Evolutionary conservation across 2,329 filamentous ascomycete species (phyloP).

Genomic region (Trichophyton benhamiae): DNA sequence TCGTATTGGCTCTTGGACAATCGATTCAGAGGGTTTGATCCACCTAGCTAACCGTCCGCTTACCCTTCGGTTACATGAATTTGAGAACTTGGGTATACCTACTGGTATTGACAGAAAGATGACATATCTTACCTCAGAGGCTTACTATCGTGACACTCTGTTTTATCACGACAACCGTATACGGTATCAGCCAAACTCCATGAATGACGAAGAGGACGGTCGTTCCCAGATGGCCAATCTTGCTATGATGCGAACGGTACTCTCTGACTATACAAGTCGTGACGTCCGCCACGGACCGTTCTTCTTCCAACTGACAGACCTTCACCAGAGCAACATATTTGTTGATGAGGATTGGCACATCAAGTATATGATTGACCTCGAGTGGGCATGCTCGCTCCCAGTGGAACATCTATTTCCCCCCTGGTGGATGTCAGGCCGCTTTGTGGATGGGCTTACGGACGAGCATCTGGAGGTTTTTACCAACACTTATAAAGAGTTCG

Average conservation of each 20-base stretch:
- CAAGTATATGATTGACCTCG: conserved; percentile 23
- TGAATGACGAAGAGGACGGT: not conserved
- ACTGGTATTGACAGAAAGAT: conserved; percentile 16
- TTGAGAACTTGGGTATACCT: conserved; percentile 20
- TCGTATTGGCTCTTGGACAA: conserved; percentile 25
- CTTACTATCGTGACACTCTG: conserved; percentile 19
- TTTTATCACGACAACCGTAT: conserved; percentile 20
- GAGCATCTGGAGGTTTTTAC: not conserved
- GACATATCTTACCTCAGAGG: conserved; percentile 18
- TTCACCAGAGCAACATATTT: conserved; percentile 29
- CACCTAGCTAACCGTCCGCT: conserved; percentile 18
- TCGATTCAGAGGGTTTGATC: conserved; percentile 19
- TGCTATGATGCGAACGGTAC: conserved; percentile 13
- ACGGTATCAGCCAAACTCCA: conserved; percentile 20
- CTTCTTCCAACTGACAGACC: conserved; percentile 27
- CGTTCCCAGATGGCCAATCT: conserved; percentile 7
- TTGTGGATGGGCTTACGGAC: conserved; percentile 12
- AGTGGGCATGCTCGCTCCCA: conserved; percentile 24
- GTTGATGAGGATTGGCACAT: conserved; percentile 27
- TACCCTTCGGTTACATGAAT: conserved; percentile 15
- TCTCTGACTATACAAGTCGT: not conserved
- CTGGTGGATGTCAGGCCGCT: conserved; percentile 19
- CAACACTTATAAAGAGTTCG: conserved; percentile 10
- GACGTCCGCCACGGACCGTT: conserved; percentile 24
- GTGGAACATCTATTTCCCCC: conserved; percentile 21